Evolutionary conservation across 1,284 basidiomycete species (phyloP).

Genomic region (Cerioporus squamosus): DNA sequence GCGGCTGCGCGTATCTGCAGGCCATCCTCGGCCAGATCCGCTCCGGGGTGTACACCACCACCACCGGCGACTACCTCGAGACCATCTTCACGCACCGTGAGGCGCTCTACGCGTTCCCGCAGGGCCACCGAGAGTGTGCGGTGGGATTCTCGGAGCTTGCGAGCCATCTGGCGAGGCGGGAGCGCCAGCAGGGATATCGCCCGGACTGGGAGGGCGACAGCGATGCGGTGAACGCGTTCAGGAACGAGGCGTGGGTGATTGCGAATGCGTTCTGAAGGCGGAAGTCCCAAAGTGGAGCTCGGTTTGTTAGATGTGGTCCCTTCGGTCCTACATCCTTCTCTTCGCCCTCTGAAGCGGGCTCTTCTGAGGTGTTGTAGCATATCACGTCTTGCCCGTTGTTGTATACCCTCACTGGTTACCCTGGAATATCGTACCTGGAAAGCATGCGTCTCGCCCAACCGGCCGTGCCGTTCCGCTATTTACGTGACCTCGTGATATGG

Average conservation of each 20-base stretch:
- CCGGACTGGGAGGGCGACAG: constrained; percentile 67
- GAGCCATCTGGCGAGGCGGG: neutral
- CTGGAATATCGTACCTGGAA: no score
- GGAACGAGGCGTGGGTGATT: constrained; percentile 67
- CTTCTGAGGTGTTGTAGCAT: no score
- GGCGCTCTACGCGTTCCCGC: constrained; percentile 60
- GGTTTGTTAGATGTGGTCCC: no score
- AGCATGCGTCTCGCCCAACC: no score
- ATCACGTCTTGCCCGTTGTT: no score
- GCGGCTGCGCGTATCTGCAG: constrained; percentile 61
- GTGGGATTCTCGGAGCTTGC: constrained; percentile 67
- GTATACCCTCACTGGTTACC: no score
- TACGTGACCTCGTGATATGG: no score
- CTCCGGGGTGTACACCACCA: constrained; percentile 57
- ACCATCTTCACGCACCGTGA: constrained; percentile 76
- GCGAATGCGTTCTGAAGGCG: constrained; percentile 32
- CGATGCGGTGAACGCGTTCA: constrained; percentile 62
- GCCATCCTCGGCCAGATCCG: constrained; percentile 54
- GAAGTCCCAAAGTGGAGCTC: neutral
- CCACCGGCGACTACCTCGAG: constrained; percentile 74
- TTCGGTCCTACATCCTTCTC: no score
- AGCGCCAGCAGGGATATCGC: constrained; percentile 51
- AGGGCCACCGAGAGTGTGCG: constrained; percentile 63
- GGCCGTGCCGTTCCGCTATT: no score
- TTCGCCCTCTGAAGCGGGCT: no score